Evolutionary conservation across 1,284 basidiomycete genomes (phyloP).

Genomic region (Trametes versicolor): DNA sequence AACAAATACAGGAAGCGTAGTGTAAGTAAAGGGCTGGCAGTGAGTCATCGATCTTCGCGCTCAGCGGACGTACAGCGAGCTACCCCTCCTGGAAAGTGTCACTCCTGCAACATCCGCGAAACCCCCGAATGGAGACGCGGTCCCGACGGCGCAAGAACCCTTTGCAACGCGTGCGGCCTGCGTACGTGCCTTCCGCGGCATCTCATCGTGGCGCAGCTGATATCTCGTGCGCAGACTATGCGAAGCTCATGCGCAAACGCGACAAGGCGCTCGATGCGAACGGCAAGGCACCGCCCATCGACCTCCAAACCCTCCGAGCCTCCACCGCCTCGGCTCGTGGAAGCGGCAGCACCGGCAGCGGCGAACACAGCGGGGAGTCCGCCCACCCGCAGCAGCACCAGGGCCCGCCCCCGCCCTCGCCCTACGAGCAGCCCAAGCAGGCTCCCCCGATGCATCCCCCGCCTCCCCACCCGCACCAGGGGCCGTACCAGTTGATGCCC

Average conservation of each 20-base stretch:
- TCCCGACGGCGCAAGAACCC: constrained; percentile 80
- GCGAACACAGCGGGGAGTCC: constrained; percentile 34
- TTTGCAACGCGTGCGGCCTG: constrained; percentile 85
- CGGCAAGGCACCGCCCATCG: constrained; percentile 64
- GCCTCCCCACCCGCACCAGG: constrained; percentile 32
- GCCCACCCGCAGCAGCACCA: constrained; percentile 34
- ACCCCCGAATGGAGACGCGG: constrained; percentile 87
- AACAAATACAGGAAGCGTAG: constrained; percentile 84
- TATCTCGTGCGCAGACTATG: constrained; percentile 64
- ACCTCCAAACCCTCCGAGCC: constrained; percentile 77
- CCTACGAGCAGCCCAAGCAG: constrained; percentile 38
- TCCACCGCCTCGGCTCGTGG: constrained; percentile 66
- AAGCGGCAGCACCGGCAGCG: constrained; percentile 17
- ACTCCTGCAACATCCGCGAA: constrained; percentile 84
- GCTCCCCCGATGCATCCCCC: constrained; percentile 32
- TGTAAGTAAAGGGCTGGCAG: constrained; percentile 57
- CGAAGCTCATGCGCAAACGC: constrained; percentile 79
- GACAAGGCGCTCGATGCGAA: constrained; percentile 66
- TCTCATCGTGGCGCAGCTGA: constrained; percentile 25
- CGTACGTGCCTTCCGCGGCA: constrained; percentile 59
- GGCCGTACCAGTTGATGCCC: constrained; percentile 45
- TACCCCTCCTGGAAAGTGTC: constrained; percentile 83
- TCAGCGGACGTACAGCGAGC: constrained; percentile 62
- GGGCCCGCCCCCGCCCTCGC: constrained; percentile 28
- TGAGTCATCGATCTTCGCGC: constrained; percentile 45